Base-by-base conservation (phyloP, 345 rosid species). In the Balakata baccata region DNA sequence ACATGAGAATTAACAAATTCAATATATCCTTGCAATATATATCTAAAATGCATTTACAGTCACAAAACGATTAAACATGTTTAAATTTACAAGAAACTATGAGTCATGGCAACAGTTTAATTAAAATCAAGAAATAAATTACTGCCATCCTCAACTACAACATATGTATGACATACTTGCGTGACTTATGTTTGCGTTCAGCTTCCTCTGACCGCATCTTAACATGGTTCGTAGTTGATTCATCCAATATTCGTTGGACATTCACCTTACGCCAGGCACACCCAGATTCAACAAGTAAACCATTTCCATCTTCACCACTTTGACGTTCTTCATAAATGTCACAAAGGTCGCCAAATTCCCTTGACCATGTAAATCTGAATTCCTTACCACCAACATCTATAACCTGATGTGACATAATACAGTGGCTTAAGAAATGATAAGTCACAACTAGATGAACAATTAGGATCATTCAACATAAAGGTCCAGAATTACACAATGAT, bases 131-230 rank as follows among this genome's bases (percentile, higher is more conserved):
- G 37, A 18, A 69, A 61, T 52, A 25, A 61, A 37, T 18, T 12
- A 3, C 45, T 22, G 23, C 13, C 13, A 11, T 11, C 2, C 14
- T 7, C 8, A 43, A 72, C 53, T 11, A 71, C n/a, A 43, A 58
- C 64, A 58, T 22, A 17, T 39, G 45, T 22, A 16, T 58, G 17
- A 80, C 89, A 76, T 86, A 92, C 99, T 91, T 92, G 84, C 97
- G 94, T 62, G 89, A 77, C 76, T 92, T 92, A 57, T 39, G 79
- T 85, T 87, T 95, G 81, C 90, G 94, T 49, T 89, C 96, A 84
- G 97, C 97, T 86, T 95, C 99, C 81, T 81, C 98, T 25, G 97
- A 92, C 75, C 84, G 89, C 98, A 79, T 95, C 86, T 95, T 95
- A 75, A 95, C 89, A 80, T 90, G 97, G 81, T 88, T 95, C 22